Base-by-base conservation (phyloP, 495 filamentous ascomycete species). In the Aspergillus cristatus region DNA sequence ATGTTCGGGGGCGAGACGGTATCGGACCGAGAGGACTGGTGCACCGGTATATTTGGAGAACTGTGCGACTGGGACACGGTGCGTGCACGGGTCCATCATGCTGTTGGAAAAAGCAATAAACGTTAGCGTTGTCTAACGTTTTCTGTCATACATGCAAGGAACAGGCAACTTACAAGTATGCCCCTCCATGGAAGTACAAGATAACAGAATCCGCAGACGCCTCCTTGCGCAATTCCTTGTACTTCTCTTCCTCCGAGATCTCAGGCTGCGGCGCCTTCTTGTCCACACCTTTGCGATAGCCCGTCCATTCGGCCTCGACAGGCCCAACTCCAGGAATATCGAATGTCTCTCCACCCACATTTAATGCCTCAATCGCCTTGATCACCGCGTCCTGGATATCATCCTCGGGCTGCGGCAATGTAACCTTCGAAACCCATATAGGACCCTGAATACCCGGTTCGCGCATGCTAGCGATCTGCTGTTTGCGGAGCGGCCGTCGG, bases 151-250 rank as follows among this genome's bases (percentile, higher is more conserved):
- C 5, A 14, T 14, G 14, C 14, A 18, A 13, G 15, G 7, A n/a
- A 40, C 31, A 10, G 18, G 10, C 7, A 7, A 57, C 62, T 54
- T 39, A 72, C 70, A 62, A 87, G 61, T 84, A 82, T n/a, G 79
- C 86, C 20, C 90, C 90, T 30, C 90, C 90, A 54, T 97, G 90
- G 54, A 95, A 80, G 53, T 86, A 94, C 18, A 95, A 63, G 1
- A 94, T 58, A 0, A 84, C 88, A 24, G 73, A 72, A n/a, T 75
- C 67, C 15, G 65, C 74, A 7, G 57, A 71, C 17, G 75, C 70
- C 30, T 93, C 87, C 46, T 71, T 74, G 66, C 84, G 79, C 62
- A 96, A 53, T 34, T 71, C 68, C 34, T 60, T 61, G 55, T 86
- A 96, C 50, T 85, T 86, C 44, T 80, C 70, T 35, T 67, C 61